A percentile compares a stretch with the other conserved stretches of the same genome.
Evolutionary conservation across 2,329 filamentous ascomycete species (phyloP).

Genomic region (Phialophora expanda): DNA sequence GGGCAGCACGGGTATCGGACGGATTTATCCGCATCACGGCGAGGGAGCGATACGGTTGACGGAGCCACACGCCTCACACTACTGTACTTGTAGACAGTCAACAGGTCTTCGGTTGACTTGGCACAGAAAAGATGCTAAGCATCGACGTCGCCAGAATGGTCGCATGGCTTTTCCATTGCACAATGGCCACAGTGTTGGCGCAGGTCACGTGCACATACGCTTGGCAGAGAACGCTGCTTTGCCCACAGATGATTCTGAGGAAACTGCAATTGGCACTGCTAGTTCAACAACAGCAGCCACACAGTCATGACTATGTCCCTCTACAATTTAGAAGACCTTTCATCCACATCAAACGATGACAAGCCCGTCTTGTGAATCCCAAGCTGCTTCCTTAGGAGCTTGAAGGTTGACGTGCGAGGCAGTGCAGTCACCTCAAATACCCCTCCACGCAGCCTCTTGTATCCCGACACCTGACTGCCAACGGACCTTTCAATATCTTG

Average conservation of each 20-base stretch:
- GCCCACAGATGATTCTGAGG: too few relatives aligned
- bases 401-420: conserved; percentile 19
- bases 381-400: conserved; percentile 21
- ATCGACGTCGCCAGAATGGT: neutral
- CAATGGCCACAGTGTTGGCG: too few relatives aligned
- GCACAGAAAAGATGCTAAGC: too few relatives aligned
- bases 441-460: conserved; percentile 34
- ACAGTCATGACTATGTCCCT: neutral
- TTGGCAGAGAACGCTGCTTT: too few relatives aligned
- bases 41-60: neutral
- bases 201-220: too few relatives aligned
- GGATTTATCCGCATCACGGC: conserved; percentile 13
- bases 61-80: too few relatives aligned
- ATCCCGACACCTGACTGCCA: conserved; percentile 49
- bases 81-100: too few relatives aligned
- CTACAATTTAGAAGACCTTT: conserved; percentile 9
- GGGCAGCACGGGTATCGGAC: conserved; percentile 6
- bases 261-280: too few relatives aligned
- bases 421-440: conserved; percentile 19
- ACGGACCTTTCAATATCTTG: conserved; percentile 44
- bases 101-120: too few relatives aligned
- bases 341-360: neutral
- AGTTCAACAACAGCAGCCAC: neutral
- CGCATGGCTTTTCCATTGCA: neutral
- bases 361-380: conserved; percentile 17